Percentiles rank a stretch among this genome's conserved stretches.
phyloP scores from a whole-genome alignment of 192 early-diverging fungal species.

The Umbelopsis ramanniana region DNA sequence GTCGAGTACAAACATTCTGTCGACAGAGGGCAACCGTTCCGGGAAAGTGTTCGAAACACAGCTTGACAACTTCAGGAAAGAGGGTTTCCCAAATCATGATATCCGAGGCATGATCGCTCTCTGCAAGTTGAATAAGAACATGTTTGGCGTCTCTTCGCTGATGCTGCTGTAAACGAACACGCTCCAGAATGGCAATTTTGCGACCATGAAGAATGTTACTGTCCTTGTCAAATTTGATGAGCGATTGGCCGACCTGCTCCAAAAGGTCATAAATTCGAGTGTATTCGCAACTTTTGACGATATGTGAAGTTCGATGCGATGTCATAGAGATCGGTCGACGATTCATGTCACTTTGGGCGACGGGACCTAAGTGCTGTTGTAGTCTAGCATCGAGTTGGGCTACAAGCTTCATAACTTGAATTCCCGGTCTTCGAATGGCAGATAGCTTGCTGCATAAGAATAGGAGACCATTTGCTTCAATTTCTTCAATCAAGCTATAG shows the following conservation, averaged over 20 bases:
- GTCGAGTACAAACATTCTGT: constrained; percentile 60
- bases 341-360: not conserved
- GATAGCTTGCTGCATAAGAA: constrained; percentile 66
- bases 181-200: constrained; percentile 45
- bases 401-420: constrained; percentile 61
- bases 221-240: constrained; percentile 57
- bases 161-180: constrained; percentile 52
- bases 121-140: constrained; percentile 62
- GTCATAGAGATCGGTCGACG: constrained; percentile 2
- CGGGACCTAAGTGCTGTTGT: constrained; percentile 25
- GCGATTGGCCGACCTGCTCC: constrained; percentile 44
- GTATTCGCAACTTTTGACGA: constrained; percentile 27
- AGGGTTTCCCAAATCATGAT: constrained; percentile 68
- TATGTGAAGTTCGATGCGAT: constrained; percentile 31
- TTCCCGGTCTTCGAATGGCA: constrained; percentile 61
- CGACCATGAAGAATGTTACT: constrained; percentile 46
- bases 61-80: constrained; percentile 68
- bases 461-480: constrained; percentile 76
- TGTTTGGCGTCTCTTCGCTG: constrained; percentile 53
- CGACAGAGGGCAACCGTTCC: constrained; percentile 51
- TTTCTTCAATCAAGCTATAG: constrained; percentile 61
- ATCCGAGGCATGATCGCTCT: constrained; percentile 60
- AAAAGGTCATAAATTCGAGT: constrained; percentile 43
- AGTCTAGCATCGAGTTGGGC: constrained; percentile 54
- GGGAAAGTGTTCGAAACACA: constrained; percentile 60